Evolutionary conservation across 345 rosid species (phyloP).

Genomic region (Schrenkiella parvula): DNA sequence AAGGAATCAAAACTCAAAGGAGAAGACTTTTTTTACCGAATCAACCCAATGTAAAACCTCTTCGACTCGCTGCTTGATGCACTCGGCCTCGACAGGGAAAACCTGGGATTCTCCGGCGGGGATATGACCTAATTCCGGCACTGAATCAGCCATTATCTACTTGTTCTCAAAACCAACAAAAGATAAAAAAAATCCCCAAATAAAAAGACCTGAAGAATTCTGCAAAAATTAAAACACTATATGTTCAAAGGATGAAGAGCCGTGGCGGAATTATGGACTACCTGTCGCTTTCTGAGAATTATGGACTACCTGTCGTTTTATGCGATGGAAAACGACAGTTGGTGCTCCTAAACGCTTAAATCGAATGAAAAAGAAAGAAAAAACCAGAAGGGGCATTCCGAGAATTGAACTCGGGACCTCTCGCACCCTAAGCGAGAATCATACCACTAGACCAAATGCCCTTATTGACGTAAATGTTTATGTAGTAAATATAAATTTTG

Average conservation of each 20-base stretch:
- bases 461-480: too few species aligned
- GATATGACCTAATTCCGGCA: constrained; percentile 14
- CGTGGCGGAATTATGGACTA: neutral
- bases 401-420: constrained; percentile 85
- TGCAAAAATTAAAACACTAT: neutral
- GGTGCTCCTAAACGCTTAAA: too few species aligned
- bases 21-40: constrained; percentile 40
- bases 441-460: constrained; percentile 92
- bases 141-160: constrained; percentile 24
- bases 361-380: too few species aligned
- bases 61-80: constrained; percentile 46
- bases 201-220: neutral
- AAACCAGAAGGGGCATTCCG: constrained; percentile 61
- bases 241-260: neutral
- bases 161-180: constrained; percentile 27
- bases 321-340: neutral
- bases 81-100: constrained; percentile 33
- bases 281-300: neutral
- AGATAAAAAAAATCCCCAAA: neutral
- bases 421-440: constrained; percentile 93
- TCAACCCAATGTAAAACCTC: constrained; percentile 54
- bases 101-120: constrained; percentile 24
- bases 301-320: too few species aligned
- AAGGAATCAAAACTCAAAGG: neutral
- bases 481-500: too few species aligned